These are phyloP conservation scores for Tulasnella sp. DNA, from an alignment of 768 basidiomycete genomes.

Conservation along the genomic window DNA sequence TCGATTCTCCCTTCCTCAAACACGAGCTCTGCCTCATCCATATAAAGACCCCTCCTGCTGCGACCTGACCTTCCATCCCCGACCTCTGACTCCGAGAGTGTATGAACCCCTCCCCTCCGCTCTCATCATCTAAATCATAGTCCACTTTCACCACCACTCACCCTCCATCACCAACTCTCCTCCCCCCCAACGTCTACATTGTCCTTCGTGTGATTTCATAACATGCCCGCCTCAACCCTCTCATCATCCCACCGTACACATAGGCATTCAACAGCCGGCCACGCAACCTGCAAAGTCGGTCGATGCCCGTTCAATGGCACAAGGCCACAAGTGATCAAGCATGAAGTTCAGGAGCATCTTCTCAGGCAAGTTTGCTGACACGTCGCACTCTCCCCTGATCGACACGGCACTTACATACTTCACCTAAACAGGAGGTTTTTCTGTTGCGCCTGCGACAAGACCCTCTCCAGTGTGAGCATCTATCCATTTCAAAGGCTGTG, in stretches of 20 bases:
- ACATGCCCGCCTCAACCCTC: neutral
- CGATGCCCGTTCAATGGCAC: neutral
- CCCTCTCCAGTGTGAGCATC: neutral
- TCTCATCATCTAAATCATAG: neutral
- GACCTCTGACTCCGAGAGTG: neutral
- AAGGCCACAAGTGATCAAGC: neutral
- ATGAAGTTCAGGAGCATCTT: slow-evolving; percentile 1
- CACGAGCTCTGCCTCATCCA: neutral
- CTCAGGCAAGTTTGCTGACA: neutral
- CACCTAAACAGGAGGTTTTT: neutral
- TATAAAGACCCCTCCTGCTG: neutral
- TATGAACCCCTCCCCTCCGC: neutral
- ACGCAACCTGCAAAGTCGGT: neutral
- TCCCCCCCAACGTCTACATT: neutral
- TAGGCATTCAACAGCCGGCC: neutral
- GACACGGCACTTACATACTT: no score
- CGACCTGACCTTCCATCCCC: neutral
- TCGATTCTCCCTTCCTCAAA: no score
- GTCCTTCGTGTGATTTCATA: neutral
- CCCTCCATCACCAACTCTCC: neutral
- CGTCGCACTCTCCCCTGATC: neutral
- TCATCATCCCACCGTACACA: neutral
- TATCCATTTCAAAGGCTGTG: neutral
- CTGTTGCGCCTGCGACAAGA: neutral
- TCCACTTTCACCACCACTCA: neutral